Percentiles rank a stretch among this genome's conserved stretches.
Conservation (phyloP, 495 filamentous ascomycete species). For the Penicillium atrosanguineum region DNA sequence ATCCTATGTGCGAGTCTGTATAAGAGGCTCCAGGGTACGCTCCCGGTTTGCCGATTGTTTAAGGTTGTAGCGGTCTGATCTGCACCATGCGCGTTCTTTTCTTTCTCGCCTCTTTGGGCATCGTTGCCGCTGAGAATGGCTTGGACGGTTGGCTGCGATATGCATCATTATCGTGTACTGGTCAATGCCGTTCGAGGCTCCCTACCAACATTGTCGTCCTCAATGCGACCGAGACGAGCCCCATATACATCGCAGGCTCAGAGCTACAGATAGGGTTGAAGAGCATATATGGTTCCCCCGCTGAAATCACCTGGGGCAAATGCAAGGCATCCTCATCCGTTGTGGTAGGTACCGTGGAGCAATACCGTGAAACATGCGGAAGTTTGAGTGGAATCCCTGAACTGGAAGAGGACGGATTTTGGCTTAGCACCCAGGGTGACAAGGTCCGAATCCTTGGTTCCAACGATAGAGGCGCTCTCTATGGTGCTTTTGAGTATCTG, state of each 20-base stretch:
- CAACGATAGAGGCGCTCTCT: conserved; percentile 66
- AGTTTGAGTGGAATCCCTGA: conserved; percentile 30
- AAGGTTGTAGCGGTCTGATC: not conserved
- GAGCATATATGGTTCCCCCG: conserved; percentile 48
- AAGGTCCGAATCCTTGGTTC: conserved; percentile 60
- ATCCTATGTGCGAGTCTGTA: not conserved
- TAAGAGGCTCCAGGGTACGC: not conserved
- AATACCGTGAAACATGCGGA: conserved; percentile 44
- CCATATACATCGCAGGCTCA: conserved; percentile 55
- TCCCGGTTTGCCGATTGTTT: no score
- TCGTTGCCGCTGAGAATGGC: conserved; percentile 47
- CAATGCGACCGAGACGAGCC: conserved; percentile 49
- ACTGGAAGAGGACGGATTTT: conserved; percentile 63
- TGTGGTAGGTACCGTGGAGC: conserved; percentile 55
- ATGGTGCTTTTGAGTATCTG: conserved; percentile 68
- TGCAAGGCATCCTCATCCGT: conserved; percentile 36
- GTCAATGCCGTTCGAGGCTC: conserved; percentile 30
- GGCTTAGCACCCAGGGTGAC: conserved; percentile 45
- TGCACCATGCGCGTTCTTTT: conserved; percentile 10
- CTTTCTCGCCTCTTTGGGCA: conserved; percentile 11
- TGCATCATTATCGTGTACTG: conserved; percentile 47
- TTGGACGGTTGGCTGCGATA: conserved; percentile 65
- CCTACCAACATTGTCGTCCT: conserved; percentile 54
- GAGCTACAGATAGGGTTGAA: conserved; percentile 59
- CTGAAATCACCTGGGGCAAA: conserved; percentile 30